phyloP scores from a whole-genome alignment of 139 green algal genomes.

The Axilococcus clingmanii region DNA sequence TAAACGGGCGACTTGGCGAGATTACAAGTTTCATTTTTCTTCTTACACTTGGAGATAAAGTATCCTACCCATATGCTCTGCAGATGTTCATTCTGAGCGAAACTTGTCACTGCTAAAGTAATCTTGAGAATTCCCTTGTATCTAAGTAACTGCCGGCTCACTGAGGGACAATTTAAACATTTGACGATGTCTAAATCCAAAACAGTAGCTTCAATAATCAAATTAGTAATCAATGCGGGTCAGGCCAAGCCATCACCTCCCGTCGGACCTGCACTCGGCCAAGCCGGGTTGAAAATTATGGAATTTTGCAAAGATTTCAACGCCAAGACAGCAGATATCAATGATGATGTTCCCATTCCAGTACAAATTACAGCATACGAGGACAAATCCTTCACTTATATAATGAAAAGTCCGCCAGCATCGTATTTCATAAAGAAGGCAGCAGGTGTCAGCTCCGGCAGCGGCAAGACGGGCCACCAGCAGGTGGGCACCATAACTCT shows the following conservation, averaged over 20 bases:
- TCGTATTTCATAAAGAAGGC: conserved; percentile 84
- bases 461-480: conserved; percentile 68
- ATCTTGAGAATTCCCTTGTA: background rate
- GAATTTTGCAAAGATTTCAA: conserved; percentile 99
- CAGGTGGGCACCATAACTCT: conserved; percentile 60
- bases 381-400: conserved; percentile 86
- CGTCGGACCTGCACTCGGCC: conserved; percentile 86
- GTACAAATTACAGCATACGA: conserved; percentile 59
- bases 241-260: conserved; percentile 89
- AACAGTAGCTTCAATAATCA: conserved; percentile 60
- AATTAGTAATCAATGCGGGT: conserved; percentile 84
- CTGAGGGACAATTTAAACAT: too few relatives aligned
- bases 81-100: too few relatives aligned
- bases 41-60: too few relatives aligned
- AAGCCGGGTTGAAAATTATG: conserved; percentile 98
- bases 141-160: background rate
- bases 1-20: too few relatives aligned
- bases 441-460: conserved; percentile 54
- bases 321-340: conserved; percentile 68
- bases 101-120: too few relatives aligned
- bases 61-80: too few relatives aligned
- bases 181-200: conserved; percentile 28
- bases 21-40: too few relatives aligned
- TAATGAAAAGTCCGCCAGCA: conserved; percentile 71
- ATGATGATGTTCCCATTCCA: conserved; percentile 51